Percentiles rank a stretch among this genome's conserved stretches.
phyloP scores from a whole-genome alignment of 768 basidiomycete genomes.

The Hirschioporus abietinus region DNA sequence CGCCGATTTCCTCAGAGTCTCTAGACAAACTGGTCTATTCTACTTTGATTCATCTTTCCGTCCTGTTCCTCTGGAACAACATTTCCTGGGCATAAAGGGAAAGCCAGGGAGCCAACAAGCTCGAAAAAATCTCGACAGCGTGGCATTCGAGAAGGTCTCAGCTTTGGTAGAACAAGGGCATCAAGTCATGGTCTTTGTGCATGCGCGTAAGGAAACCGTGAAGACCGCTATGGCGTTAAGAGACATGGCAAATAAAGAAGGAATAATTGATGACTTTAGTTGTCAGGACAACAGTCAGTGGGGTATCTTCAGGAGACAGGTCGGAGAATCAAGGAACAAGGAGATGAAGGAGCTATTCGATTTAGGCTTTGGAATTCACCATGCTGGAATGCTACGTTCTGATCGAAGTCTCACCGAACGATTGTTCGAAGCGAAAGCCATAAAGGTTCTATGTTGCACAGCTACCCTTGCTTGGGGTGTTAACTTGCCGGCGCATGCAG shows the following conservation, averaged over 20 bases:
- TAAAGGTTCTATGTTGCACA: slow-evolving; percentile 98
- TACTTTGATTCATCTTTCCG: slow-evolving; percentile 98
- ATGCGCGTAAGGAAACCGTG: slow-evolving; percentile 96
- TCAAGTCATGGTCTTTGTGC: slow-evolving; percentile 99
- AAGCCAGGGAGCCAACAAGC: slow-evolving; percentile 70
- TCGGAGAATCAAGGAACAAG: slow-evolving; percentile 82
- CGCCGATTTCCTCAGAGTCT: slow-evolving; percentile 92
- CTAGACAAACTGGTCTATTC: slow-evolving; percentile 81
- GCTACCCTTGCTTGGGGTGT: slow-evolving; percentile 99
- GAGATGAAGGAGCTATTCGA: slow-evolving; percentile 97
- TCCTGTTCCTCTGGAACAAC: slow-evolving; percentile 94
- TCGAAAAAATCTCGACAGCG: slow-evolving; percentile 82
- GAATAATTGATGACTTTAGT: slow-evolving; percentile 69
- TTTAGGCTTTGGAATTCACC: slow-evolving; percentile 92
- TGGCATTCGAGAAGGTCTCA: slow-evolving; percentile 86
- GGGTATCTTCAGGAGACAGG: slow-evolving; percentile 66
- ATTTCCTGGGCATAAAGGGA: slow-evolving; percentile 90
- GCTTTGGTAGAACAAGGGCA: slow-evolving; percentile 87
- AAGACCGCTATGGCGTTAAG: slow-evolving; percentile 79
- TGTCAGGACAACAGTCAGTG: slow-evolving; percentile 79
- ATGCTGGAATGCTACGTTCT: slow-evolving; percentile 94
- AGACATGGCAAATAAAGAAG: slow-evolving; percentile 71
- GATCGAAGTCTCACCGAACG: slow-evolving; percentile 95
- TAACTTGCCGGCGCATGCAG: slow-evolving; percentile 96
- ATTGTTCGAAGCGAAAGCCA: slow-evolving; percentile 85